Evolutionary conservation across 2,329 filamentous ascomycete species (phyloP).

Genomic region (Penicillium vulpinum): DNA sequence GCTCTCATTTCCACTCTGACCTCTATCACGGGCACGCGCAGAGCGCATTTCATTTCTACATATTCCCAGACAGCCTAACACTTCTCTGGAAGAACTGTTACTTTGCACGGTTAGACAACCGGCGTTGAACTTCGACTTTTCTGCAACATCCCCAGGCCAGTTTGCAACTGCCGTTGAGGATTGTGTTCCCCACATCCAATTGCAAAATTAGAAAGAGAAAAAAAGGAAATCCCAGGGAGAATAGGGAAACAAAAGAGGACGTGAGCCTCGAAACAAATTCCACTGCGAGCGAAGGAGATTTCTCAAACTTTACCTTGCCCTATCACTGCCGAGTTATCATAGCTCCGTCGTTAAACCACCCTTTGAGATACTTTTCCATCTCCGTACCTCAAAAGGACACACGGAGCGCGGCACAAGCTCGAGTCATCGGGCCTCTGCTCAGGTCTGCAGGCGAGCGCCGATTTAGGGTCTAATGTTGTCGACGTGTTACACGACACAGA

Average conservation of each 20-base stretch:
- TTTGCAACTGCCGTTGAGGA: constrained; percentile 30
- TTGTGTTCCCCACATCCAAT: constrained; percentile 24
- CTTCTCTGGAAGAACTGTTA: constrained; percentile 26
- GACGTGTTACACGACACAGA: constrained; percentile 35
- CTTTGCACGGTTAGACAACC: constrained; percentile 10
- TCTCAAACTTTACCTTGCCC: not conserved
- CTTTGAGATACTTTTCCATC: not conserved
- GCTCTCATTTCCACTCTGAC: not conserved
- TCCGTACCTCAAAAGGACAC: constrained; percentile 1
- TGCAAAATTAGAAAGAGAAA: constrained; percentile 11
- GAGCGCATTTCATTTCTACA: not conserved
- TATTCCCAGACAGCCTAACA: constrained; percentile 4
- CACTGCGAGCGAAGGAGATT: not conserved
- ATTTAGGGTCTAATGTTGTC: constrained; percentile 32
- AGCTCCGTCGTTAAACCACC: not conserved
- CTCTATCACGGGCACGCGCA: constrained; percentile 1
- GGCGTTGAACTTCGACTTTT: constrained; percentile 10
- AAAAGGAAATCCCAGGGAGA: not conserved
- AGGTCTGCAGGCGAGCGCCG: constrained; percentile 26
- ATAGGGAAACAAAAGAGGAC: constrained; percentile 3
- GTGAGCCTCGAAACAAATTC: constrained; percentile 2
- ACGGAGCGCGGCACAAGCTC: constrained; percentile 9
- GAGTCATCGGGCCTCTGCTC: constrained; percentile 21
- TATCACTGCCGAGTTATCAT: not conserved
- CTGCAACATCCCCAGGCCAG: constrained; percentile 25